Base-by-base conservation (phyloP, 768 basidiomycete genomes). In the Pisolithus microcarpus region DNA sequence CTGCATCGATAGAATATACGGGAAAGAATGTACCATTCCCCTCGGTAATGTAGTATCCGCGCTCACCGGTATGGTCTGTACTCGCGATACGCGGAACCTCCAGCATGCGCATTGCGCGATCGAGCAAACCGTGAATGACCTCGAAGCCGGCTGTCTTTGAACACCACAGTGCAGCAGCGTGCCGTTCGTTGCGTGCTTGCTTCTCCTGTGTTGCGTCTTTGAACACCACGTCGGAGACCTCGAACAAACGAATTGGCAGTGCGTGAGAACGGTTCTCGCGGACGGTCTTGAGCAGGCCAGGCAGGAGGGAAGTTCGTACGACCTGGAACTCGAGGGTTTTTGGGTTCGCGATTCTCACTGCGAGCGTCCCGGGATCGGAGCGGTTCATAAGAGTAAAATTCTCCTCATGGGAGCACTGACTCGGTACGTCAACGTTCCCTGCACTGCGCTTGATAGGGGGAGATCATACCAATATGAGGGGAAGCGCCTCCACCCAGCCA, bases 301-400 rank as follows among this genome's bases (percentile, higher is more conserved):
- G 94, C 7, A 99, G 74, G 49, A 99, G 83, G 24, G 94, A 91
- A 1, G 96, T 97, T 55, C 96, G 88, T 40, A 98, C 92, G 52
- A 98, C 87, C 71, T 99, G 96, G 72, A 96, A 98, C 67, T 98
- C 96, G 57, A 91, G 79, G 21, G 96, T 91, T 72, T 96, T 97
- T 0, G 96, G 96, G 70, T 99, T 99, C 52, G 88, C 92, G 54
- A 98, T 91, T 60, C 87, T 87, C 55, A 98, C 83, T 1, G 87
- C 95, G 19, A 80, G 78, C 34, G 79, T 79, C 38, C 84, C 83
- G 56, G 90, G 86, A 67, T 98, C 95, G 28, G 72, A 62, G 52
- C 84, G 86, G 72, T 96, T 96, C 55, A 99, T 76, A 75, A 84
- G 93, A 46, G 82, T 86, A 63, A 97, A 99, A 72, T 97, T 98